Base-by-base conservation (phyloP, 352 stramenopile species). In the Phytophthora brassicae region DNA sequence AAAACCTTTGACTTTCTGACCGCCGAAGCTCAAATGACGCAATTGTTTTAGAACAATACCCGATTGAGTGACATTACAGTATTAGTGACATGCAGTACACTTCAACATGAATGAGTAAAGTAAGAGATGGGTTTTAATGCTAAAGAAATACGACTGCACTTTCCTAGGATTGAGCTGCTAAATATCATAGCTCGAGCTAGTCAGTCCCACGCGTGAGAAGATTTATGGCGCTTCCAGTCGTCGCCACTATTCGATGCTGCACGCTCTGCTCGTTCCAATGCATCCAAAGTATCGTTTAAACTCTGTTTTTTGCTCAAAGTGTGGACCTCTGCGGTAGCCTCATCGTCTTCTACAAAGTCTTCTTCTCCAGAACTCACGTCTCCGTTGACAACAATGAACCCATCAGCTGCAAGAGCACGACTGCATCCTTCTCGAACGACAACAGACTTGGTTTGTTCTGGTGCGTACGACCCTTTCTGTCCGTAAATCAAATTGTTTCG, bases 341-440 rank as follows among this genome's bases (percentile, higher is more conserved):
- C 60, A 16, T 66, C 60, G 12, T 66, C 52, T 6, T 56, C 41
- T 7, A 41, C 46, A 19, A 20, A 39, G 0, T 68, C 69, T 48
- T 77, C 68, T 2, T 81, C 65, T 16, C 65, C 70, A 8, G 71
- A 81, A 24, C 70, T 70, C 13, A 38, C 58, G 8, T 74, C 67
- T 17, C 73, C 79, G 26, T 89, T 89, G 4, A 87, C 79, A 13
- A 71, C 79, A 2, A 87, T 69, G 52, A 89, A 89, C 0, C 79
- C 77, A 6, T 72, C 63, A 3, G 77, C 68, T 38, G 75, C 77
- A 13, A 89, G 58, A 22, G 62, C 35, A 3, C 65, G 60, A 17
- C 60, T 59, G 22, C 23, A 54, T 56, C 29, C 65, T 6, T 19
- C 53, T 61, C 64, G 64, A 47, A 89, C 73, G 3, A 87, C 64